Percentiles rank a stretch among this genome's conserved stretches.
These are phyloP conservation scores for Claviceps capensis DNA, from an alignment of 2,329 filamentous ascomycete species.

Conservation along the genomic window DNA sequence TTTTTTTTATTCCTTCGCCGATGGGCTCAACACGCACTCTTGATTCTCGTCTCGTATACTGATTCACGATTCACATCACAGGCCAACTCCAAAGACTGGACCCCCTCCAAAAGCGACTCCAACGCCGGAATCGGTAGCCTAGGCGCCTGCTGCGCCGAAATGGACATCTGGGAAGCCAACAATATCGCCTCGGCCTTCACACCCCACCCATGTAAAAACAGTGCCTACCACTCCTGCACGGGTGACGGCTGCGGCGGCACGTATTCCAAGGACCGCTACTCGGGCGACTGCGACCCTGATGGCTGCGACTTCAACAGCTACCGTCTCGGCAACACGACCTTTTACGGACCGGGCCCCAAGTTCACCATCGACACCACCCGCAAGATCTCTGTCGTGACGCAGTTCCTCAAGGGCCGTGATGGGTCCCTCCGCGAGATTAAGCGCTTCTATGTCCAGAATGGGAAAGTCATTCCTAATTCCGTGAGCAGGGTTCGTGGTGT, in stretches of 20 bases:
- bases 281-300: constrained; percentile 51
- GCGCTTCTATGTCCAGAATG: constrained; percentile 52
- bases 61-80: background rate
- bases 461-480: constrained; percentile 32
- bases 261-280: constrained; percentile 39
- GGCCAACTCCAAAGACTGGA: constrained; percentile 34
- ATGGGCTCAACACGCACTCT: background rate
- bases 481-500: constrained; percentile 17
- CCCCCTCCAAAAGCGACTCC: constrained; percentile 34
- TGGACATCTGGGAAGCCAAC: constrained; percentile 55
- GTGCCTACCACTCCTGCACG: constrained; percentile 36
- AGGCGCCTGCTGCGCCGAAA: constrained; percentile 49
- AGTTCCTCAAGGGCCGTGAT: constrained; percentile 37
- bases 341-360: constrained; percentile 43
- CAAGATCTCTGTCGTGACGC: constrained; percentile 52
- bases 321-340: constrained; percentile 49
- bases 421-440: constrained; percentile 47
- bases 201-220: constrained; percentile 46
- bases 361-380: constrained; percentile 44
- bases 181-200: constrained; percentile 49
- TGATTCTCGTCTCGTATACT: too few species aligned
- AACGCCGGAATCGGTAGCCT: constrained; percentile 38
- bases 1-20: background rate
- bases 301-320: constrained; percentile 60
- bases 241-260: constrained; percentile 39